Evolutionary conservation across 768 basidiomycete species (phyloP).

Genomic region (Dentipellis sp.): DNA sequence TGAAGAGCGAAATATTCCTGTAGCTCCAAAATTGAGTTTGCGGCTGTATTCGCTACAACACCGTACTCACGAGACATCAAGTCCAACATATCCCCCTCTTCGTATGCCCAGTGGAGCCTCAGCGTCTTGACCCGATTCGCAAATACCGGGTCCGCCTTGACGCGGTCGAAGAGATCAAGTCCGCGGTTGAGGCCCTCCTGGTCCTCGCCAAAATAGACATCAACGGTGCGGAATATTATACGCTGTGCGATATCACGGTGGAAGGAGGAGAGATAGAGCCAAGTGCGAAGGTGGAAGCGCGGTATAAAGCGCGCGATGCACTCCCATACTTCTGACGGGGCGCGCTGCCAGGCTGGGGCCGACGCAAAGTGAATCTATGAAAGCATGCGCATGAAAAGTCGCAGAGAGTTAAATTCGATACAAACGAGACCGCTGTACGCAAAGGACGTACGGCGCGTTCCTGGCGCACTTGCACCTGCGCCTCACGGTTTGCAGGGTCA

Average conservation of each 20-base stretch:
- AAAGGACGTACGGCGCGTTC: conserved; percentile 34
- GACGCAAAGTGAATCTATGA: conserved; percentile 41
- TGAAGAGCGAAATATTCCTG: conserved; percentile 53
- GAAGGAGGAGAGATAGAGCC: conserved; percentile 57
- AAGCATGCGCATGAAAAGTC: conserved; percentile 3
- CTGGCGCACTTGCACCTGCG: conserved; percentile 37
- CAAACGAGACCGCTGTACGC: not conserved
- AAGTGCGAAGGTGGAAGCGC: conserved; percentile 57
- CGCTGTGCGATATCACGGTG: conserved; percentile 57
- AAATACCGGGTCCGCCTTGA: conserved; percentile 52
- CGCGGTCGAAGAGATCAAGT: conserved; percentile 58
- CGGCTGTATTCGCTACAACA: no score
- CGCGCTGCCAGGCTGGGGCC: conserved; percentile 51
- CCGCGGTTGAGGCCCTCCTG: conserved; percentile 50
- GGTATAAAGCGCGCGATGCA: conserved; percentile 53
- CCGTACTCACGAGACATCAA: conserved; percentile 40
- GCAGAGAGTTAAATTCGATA: not conserved
- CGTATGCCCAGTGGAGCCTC: conserved; percentile 60
- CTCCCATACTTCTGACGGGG: conserved; percentile 62
- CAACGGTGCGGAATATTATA: conserved; percentile 57
- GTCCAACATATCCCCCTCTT: conserved; percentile 59
- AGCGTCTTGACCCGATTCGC: conserved; percentile 50
- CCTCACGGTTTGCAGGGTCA: conserved; percentile 49
- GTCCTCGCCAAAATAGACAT: conserved; percentile 61
- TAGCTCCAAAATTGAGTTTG: no score